phyloP scores from a whole-genome alignment of 1,284 basidiomycete species.

The Psilocybe mexicana region DNA sequence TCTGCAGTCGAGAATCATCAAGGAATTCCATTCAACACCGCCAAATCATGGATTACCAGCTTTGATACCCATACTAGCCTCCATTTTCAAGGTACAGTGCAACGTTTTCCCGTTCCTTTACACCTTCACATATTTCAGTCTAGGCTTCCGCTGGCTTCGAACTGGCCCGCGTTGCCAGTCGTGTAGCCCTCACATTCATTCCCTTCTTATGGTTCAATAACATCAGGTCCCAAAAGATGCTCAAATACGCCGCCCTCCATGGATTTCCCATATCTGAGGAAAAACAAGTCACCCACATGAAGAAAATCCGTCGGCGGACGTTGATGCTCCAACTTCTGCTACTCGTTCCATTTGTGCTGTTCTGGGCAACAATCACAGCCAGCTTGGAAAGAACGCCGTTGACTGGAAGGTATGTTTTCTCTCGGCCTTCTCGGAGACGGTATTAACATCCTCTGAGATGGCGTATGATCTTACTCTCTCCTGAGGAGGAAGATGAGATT shows the following conservation, averaged over 20 bases:
- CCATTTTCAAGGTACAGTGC: slow-evolving; percentile 39
- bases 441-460: slow-evolving; percentile 47
- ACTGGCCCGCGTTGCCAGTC: slow-evolving; percentile 60
- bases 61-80: slow-evolving; percentile 38
- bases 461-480: slow-evolving; percentile 84
- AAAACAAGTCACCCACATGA: slow-evolving; percentile 47
- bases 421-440: slow-evolving; percentile 6
- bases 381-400: slow-evolving; percentile 82
- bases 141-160: slow-evolving; percentile 63
- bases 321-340: slow-evolving; percentile 59
- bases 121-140: slow-evolving; percentile 10
- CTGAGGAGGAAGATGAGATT: slow-evolving; percentile 88
- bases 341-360: slow-evolving; percentile 66
- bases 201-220: slow-evolving; percentile 65
- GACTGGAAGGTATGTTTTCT: slow-evolving; percentile 68
- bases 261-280: slow-evolving; percentile 52
- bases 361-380: slow-evolving; percentile 74
- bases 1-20: slow-evolving; percentile 15
- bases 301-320: slow-evolving; percentile 49
- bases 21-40: slow-evolving; percentile 42
- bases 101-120: not conserved
- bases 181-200: slow-evolving; percentile 72
- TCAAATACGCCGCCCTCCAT: slow-evolving; percentile 54
- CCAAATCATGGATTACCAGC: slow-evolving; percentile 29
- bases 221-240: slow-evolving; percentile 47